A percentile compares a stretch with the other conserved stretches of the same genome.
These are phyloP conservation scores for Pseudogymnoascus sp. DNA, from an alignment of 2,329 filamentous ascomycete genomes.

Conservation along the genomic window DNA sequence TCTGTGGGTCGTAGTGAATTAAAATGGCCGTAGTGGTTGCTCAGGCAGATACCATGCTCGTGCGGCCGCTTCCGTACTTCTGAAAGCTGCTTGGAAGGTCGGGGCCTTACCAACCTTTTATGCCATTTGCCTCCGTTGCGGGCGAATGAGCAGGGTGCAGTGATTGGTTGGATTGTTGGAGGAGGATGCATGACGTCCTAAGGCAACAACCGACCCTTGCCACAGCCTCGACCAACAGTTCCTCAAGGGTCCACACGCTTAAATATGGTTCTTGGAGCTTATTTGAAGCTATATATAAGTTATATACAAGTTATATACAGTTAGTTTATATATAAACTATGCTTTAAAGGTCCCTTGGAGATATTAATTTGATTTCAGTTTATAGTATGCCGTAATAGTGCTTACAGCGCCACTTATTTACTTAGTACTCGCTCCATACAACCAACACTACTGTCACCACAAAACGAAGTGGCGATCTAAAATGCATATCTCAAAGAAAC, in stretches of 20 bases:
- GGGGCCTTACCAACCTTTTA: constrained; percentile 6
- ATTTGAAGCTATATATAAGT: background rate
- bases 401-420: background rate
- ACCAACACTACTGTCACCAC: background rate
- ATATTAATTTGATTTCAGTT: background rate
- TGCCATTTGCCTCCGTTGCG: constrained; percentile 3
- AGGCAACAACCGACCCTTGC: constrained; percentile 3
- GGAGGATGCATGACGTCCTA: constrained; percentile 5
- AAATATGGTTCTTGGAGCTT: background rate
- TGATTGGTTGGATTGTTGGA: background rate
- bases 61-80: constrained; percentile 8
- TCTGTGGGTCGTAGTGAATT: constrained; percentile 5
- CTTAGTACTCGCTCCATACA: background rate
- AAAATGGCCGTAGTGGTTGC: constrained; percentile 8
- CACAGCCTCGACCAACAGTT: constrained; percentile 1
- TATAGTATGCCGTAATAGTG: background rate
- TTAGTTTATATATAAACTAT: background rate
- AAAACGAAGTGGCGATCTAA: background rate
- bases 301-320: background rate
- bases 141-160: background rate
- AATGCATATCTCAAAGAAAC: background rate
- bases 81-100: constrained; percentile 7
- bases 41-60: constrained; percentile 7
- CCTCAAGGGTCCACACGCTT: background rate
- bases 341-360: background rate